Evolutionary conservation across 2,329 filamentous ascomycete species (phyloP), one percentile per base, ranked within the genome.

Genomic region (Teratosphaeria destructans): DNA sequence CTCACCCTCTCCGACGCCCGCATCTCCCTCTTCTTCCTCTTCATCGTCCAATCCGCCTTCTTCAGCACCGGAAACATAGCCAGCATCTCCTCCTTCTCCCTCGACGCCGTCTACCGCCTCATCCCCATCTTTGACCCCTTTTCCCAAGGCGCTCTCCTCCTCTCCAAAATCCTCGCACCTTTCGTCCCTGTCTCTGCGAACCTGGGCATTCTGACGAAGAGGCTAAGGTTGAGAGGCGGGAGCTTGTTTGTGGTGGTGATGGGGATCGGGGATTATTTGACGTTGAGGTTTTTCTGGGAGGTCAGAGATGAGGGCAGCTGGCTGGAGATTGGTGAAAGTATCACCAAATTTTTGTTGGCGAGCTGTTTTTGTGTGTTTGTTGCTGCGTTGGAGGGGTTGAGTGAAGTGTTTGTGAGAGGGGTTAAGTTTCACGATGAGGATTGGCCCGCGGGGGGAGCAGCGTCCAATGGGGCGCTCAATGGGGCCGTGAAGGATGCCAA

Each of bases 61-160:
- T 99, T 97, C 81, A 90, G 87, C 76, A 97, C 93, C 0, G 94
- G 94, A 64, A 99, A 99, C 76, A 85, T 99, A 60, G 94, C 94
- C 0, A 96, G 93, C 0, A 77, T 99, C 59, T 95, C 92, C 16
- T 89, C 90, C 1, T 99, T 99, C 77, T 95, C 89, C 62, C 79
- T 99, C 49, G 94, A 97, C 60, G 92, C 89, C 67, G 94, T 99
- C 6, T 83, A 81, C 72, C 86, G 94, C 2, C 83, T 99, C 6
- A 82, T 97, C 56, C 94, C 94, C 4, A 79, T 99, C 62, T 99
- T 99, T 74, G 90, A 93, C 70, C 94, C 94, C 11, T 95, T 97
- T 72, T 88, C 86, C 1, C 95, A 99, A 74, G 89, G 86, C 32
- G 90, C 91, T 0, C 81, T 99, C 1, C 81, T 99, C 3, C 79